These are phyloP conservation scores for Wickerhamiella kurtzmanii DNA, from an alignment of 805 yeast genomes.

Conservation along the genomic window DNA sequence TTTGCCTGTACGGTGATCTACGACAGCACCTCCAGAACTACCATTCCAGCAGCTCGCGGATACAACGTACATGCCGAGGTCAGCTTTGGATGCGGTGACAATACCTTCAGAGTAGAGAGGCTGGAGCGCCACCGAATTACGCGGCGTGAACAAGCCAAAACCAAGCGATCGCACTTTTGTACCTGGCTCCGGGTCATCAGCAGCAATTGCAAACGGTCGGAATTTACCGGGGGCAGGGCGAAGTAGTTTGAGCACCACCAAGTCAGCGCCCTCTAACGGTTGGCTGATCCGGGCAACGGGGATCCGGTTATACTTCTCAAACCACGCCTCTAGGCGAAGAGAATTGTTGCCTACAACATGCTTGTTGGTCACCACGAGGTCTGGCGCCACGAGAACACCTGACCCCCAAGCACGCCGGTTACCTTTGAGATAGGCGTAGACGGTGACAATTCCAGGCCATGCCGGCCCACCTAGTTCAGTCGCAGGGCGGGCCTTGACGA, in stretches of 20 bases:
- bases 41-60: constrained; percentile 30
- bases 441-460: constrained; percentile 14
- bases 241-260: constrained; percentile 19
- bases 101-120: constrained; percentile 24
- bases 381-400: constrained; percentile 22
- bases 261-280: constrained; percentile 24
- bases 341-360: constrained; percentile 21
- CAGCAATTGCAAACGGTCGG: constrained; percentile 16
- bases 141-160: constrained; percentile 25
- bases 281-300: constrained; percentile 11
- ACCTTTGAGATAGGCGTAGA: constrained; percentile 13
- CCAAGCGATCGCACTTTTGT: constrained; percentile 23
- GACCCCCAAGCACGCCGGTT: constrained; percentile 26
- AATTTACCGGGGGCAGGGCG: constrained; percentile 6
- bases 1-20: constrained; percentile 13
- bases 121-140: constrained; percentile 12
- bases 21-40: constrained; percentile 27
- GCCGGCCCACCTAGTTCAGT: not conserved
- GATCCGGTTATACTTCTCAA: constrained; percentile 6
- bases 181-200: constrained; percentile 12
- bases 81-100: constrained; percentile 4
- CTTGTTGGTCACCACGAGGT: constrained; percentile 23
- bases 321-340: constrained; percentile 8
- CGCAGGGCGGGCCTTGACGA: not conserved
- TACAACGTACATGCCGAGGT: constrained; percentile 21